Evolutionary conservation across 2,329 filamentous ascomycete genomes (phyloP), one percentile per base, ranked within the genome.

Genomic region (Monilinia vaccinii-corymbosi): DNA sequence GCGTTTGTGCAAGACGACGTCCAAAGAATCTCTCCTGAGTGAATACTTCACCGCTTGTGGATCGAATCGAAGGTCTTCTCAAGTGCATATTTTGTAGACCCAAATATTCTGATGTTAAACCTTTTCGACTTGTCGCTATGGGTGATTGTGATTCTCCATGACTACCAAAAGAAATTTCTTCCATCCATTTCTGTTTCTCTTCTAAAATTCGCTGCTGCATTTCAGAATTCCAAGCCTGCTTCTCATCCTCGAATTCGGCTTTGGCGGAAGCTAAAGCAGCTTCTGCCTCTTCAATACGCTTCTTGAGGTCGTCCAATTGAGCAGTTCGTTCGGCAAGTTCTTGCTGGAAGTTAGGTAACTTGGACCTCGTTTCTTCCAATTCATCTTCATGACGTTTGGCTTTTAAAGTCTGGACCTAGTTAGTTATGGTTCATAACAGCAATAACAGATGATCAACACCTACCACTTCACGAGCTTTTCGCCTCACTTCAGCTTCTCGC

Each of bases 391-490:
- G 68, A 13, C 65, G 64, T 62, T 73, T 83, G 13, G 78, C 76
- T 71, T 83, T 88, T 18, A 80, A 75, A 58, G 88, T 88, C 81
- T 91, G 56, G 49, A 5, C 38, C n/a, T 25, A 61, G 76, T 64
- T 77, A 70, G 64, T 65, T 31, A 31, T 10, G 45, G 38, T 7
- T 28, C 28, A 49, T 3, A 60, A n/a, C n/a, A n/a, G 16, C 32
- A 44, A 14, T n/a, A 25, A 23, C 56, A 4, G 18, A n/a, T 42
- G 11, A 21, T 28, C 16, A 38, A 55, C 46, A 76, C 85, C 75
- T 79, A 91, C 88, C 69, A 87, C 80, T 74, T 99, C 94, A 63
- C 94, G 83, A 58, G 91, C 88, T 75, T 95, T 97, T 72, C 88
- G 90, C 66, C 94, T 82, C 74, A 96, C 83, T 44, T 97, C 94